Conservation (phyloP, 2,329 filamentous ascomycete genomes). For the Fusarium begoniae region DNA sequence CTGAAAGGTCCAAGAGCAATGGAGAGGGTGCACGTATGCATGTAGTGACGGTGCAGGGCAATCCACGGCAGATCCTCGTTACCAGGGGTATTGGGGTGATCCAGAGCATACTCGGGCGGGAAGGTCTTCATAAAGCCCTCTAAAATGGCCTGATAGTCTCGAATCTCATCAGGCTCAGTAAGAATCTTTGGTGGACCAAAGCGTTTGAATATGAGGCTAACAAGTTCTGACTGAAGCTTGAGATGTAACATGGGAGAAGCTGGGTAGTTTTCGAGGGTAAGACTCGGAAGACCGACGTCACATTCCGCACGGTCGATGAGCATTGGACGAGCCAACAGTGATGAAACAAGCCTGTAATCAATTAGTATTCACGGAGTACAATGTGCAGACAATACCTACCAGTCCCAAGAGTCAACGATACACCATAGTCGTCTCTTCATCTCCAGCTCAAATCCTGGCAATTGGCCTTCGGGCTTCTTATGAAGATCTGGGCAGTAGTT, state of each 20-base stretch:
- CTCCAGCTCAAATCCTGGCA: slow-evolving; percentile 11
- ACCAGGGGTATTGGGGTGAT: slow-evolving; percentile 1
- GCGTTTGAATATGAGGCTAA: slow-evolving; percentile 13
- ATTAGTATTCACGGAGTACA: background rate
- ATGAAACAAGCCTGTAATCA: slow-evolving; percentile 1
- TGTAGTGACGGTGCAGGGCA: slow-evolving; percentile 16
- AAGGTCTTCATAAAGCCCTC: slow-evolving; percentile 17
- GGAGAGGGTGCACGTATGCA: slow-evolving; percentile 16
- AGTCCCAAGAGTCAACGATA: slow-evolving; percentile 23
- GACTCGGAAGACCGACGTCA: slow-evolving; percentile 8
- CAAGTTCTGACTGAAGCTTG: slow-evolving; percentile 18
- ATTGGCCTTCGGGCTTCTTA: background rate
- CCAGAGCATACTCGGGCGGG: slow-evolving; percentile 11
- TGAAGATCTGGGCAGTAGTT: background rate
- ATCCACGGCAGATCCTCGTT: slow-evolving; percentile 19
- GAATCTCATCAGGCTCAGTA: background rate
- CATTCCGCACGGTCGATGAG: slow-evolving; percentile 18
- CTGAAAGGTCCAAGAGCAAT: slow-evolving; percentile 13
- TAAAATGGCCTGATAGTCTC: slow-evolving; percentile 2
- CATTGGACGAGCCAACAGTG: slow-evolving; percentile 11
- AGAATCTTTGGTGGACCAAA: slow-evolving; percentile 10
- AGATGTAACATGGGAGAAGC: slow-evolving; percentile 20
- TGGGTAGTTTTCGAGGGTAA: slow-evolving; percentile 15
- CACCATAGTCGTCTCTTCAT: slow-evolving; percentile 22
- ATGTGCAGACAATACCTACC: background rate